Evolutionary conservation across 2,329 filamentous ascomycete species (phyloP).

Genomic region (Zasmidium citrigriseum): DNA sequence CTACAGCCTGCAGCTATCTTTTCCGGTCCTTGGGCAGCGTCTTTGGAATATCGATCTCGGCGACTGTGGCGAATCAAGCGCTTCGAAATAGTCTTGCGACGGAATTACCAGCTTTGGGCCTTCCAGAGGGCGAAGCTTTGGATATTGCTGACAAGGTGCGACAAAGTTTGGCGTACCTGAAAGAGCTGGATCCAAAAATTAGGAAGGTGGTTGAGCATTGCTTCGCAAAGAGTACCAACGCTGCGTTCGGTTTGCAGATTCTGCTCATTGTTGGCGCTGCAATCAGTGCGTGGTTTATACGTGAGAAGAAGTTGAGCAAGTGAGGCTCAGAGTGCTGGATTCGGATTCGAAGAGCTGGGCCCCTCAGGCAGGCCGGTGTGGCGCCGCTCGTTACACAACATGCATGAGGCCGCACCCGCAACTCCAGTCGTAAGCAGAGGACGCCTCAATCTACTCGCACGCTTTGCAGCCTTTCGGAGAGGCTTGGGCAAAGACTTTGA

Average conservation of each 20-base stretch:
- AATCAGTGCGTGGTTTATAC: conserved; percentile 46
- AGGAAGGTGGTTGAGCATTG: conserved; percentile 63
- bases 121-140: conserved; percentile 59
- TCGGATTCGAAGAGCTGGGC: too few relatives aligned
- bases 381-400: too few relatives aligned
- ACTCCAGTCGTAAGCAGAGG: too few relatives aligned
- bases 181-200: conserved; percentile 61
- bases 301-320: conserved; percentile 40
- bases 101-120: conserved; percentile 45
- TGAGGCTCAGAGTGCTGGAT: too few relatives aligned
- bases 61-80: conserved; percentile 70
- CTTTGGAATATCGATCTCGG: conserved; percentile 67
- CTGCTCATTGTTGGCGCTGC: conserved; percentile 53
- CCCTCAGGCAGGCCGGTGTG: too few relatives aligned
- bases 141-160: conserved; percentile 69
- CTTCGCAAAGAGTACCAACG: conserved; percentile 61
- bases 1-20: conserved; percentile 77
- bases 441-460: too few relatives aligned
- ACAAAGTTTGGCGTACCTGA: conserved; percentile 69
- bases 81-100: conserved; percentile 59
- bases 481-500: too few relatives aligned
- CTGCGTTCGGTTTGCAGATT: conserved; percentile 54
- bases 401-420: too few relatives aligned
- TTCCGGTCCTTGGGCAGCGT: conserved; percentile 72
- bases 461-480: too few relatives aligned